Evolutionary conservation across 2,329 filamentous ascomycete genomes (phyloP), one percentile per base, ranked within the genome.

Genomic region (Fusarium camptoceras): DNA sequence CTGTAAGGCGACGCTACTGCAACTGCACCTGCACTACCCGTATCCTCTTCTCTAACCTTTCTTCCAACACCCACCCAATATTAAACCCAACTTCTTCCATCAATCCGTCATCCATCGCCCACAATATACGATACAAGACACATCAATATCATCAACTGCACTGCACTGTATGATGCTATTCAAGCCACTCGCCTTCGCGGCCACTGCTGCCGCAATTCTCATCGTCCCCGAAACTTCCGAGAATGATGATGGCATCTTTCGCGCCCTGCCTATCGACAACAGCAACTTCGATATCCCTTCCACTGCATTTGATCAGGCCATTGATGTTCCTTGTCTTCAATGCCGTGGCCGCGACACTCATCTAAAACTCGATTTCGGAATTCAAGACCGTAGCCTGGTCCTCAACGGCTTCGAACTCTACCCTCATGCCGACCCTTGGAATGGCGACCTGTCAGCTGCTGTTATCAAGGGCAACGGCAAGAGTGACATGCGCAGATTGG

Each of bases 361-460:
- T 57, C 78, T 90, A 59, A 80, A 84, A 68, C 80, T 92, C 41
- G 82, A 86, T 72, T 87, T 92, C 73, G 80, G 76, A 60, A 77
- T 91, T 66, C 82, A 86, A 18, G 80, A 80, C 49, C 74, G 76
- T 61, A 81, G 80, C 43, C 80, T 92, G 27, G 75, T 87, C 39
- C 73, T 91, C 60, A 91, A 91, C 77, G 87, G 85, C 60, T 85
- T 86, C 64, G 85, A 88, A 72, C 81, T 92, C 20, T 92, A 89
- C 71, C 87, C 87, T 18, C 78, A 82, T 54, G 77, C 86, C 68
- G 80, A 86, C 74, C 81, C 84, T 2, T 81, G 83, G 76, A 76
- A 76, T 68, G 78, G 79, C 49, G 78, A 78, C 11, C 80, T 89
- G 39, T 79, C 76, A 8, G 87, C 87, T 14, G 72, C 79, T 15